phyloP scores from a whole-genome alignment of 2,329 filamentous ascomycete species.

The Scedosporium boydii region DNA sequence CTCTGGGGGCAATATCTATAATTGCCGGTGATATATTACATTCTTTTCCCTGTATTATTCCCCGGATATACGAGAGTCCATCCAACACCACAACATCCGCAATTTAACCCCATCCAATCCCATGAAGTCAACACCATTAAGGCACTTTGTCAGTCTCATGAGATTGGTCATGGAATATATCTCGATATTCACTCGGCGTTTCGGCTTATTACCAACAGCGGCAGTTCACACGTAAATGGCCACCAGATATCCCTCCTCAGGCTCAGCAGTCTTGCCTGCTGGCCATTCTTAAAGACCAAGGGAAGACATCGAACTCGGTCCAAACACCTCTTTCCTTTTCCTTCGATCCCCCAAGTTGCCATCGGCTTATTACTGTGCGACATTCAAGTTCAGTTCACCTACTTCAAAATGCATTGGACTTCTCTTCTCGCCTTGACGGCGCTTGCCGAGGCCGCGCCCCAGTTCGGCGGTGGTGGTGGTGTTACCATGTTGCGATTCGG shows the following conservation, averaged over 20 bases:
- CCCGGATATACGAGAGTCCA: background rate
- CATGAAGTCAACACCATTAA: background rate
- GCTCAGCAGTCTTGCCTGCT: background rate
- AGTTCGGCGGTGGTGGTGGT: constrained; percentile 5
- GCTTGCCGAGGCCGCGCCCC: constrained; percentile 1
- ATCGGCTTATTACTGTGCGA: background rate
- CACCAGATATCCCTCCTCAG: background rate
- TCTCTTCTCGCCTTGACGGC: constrained; percentile 3
- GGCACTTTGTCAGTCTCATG: background rate
- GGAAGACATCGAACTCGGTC: background rate
- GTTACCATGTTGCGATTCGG: constrained; percentile 18
- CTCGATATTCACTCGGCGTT: constrained; percentile 1
- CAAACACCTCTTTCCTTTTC: background rate
- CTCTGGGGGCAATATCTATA: background rate
- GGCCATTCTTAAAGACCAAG: background rate
- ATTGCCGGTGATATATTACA: background rate
- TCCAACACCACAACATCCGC: background rate
- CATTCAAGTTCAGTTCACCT: background rate
- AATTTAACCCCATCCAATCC: background rate
- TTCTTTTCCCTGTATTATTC: background rate
- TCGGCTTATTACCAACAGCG: background rate
- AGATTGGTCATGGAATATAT: constrained; percentile 1
- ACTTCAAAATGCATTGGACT: constrained; percentile 6
- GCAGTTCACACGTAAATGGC: background rate
- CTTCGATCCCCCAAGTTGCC: background rate